Evolutionary conservation across 768 basidiomycete species (phyloP).

Genomic region (Agaricus subrufescens): DNA sequence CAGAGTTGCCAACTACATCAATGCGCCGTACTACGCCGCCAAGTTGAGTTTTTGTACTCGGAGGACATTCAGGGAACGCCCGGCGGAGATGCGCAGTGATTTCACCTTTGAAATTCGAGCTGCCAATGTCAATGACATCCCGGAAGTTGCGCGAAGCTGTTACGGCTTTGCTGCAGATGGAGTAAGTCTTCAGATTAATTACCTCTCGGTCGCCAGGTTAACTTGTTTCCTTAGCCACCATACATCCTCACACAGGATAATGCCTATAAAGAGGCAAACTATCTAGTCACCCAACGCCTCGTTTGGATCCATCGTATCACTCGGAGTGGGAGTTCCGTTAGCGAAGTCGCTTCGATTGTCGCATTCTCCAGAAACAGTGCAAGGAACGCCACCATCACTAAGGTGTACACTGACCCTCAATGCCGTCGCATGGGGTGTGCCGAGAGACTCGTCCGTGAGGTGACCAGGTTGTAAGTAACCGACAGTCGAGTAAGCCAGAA

Average conservation of each 20-base stretch:
- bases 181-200: slow-evolving; percentile 31
- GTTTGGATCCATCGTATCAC: slow-evolving; percentile 61
- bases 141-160: slow-evolving; percentile 42
- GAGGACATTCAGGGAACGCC: slow-evolving; percentile 27
- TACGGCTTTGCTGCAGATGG: slow-evolving; percentile 53
- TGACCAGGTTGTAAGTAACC: slow-evolving; percentile 47
- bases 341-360: slow-evolving; percentile 57
- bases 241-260: slow-evolving; percentile 39
- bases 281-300: slow-evolving; percentile 39
- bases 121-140: slow-evolving; percentile 34
- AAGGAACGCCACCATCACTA: slow-evolving; percentile 59
- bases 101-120: slow-evolving; percentile 34
- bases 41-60: slow-evolving; percentile 51
- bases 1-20: slow-evolving; percentile 26
- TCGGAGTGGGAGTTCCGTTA: slow-evolving; percentile 9
- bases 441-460: slow-evolving; percentile 52
- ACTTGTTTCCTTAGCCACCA: slow-evolving; percentile 37
- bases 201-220: not conserved
- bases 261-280: slow-evolving; percentile 47
- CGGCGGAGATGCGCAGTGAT: slow-evolving; percentile 16
- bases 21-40: slow-evolving; percentile 57
- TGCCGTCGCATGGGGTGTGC: slow-evolving; percentile 58
- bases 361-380: slow-evolving; percentile 61
- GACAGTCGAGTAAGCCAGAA: not conserved
- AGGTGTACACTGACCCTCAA: slow-evolving; percentile 57